Percentiles rank a stretch among this genome's conserved stretches.
These are phyloP conservation scores for Ustilago curta DNA, from an alignment of 1,284 basidiomycete genomes.

Conservation along the genomic window DNA sequence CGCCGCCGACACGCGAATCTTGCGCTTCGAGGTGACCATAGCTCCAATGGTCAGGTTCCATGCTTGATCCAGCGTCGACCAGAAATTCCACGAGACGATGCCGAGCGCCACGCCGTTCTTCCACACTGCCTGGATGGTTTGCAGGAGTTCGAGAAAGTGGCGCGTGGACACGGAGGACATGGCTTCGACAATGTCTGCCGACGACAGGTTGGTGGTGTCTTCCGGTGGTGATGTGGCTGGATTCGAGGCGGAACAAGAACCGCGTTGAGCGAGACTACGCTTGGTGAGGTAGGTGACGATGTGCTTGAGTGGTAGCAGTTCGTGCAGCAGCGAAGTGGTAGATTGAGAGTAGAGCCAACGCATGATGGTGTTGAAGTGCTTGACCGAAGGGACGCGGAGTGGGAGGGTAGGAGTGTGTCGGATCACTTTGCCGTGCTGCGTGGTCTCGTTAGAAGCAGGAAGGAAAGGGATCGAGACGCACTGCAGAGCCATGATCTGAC, in stretches of 20 bases:
- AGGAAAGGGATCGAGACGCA: slow-evolving; percentile 52
- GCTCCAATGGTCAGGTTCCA: slow-evolving; percentile 42
- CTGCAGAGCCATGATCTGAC: slow-evolving; percentile 40
- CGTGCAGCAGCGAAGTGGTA: slow-evolving; percentile 35
- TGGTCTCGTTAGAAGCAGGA: slow-evolving; percentile 8
- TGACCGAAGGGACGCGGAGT: slow-evolving; percentile 29
- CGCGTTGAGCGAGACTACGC: slow-evolving; percentile 14
- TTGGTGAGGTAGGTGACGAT: slow-evolving; percentile 27
- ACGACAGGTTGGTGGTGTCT: slow-evolving; percentile 12
- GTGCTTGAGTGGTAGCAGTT: slow-evolving; percentile 40
- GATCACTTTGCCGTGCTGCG: slow-evolving; percentile 11
- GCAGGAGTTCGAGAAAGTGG: slow-evolving; percentile 30
- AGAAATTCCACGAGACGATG: slow-evolving; percentile 38
- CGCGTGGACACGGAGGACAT: slow-evolving; percentile 37
- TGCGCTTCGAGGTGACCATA: slow-evolving; percentile 29
- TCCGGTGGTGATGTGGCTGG: neutral
- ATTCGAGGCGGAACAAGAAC: neutral
- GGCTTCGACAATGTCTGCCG: slow-evolving; percentile 31
- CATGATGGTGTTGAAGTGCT: slow-evolving; percentile 34
- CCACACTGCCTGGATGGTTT: slow-evolving; percentile 47
- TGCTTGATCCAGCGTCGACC: slow-evolving; percentile 39
- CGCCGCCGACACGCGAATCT: neutral
- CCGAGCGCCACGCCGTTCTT: slow-evolving; percentile 53
- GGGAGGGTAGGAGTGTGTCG: slow-evolving; percentile 27
- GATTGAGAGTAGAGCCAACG: slow-evolving; percentile 48